Base-by-base conservation (phyloP, 306 rosid genomes). In the Macrotyloma uniflorum region DNA sequence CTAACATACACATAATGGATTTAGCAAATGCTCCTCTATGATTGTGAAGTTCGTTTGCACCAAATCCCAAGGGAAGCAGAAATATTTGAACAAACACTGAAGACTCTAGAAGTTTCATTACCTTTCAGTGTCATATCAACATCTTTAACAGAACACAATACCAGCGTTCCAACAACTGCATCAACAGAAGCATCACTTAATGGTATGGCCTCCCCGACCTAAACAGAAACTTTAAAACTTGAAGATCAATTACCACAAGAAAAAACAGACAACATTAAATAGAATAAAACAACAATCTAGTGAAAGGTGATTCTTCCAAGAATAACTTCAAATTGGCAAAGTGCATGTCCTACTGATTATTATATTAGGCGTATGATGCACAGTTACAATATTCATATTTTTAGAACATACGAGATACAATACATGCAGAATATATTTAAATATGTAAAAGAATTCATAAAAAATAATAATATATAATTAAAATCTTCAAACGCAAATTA, bases 121-220 rank as follows among this genome's bases (percentile, higher is more conserved):
- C 98, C 98, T 74, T 85, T 71, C 10, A 95, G 86, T 38, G 98
- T 68, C 91, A 71, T 26, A 26, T 90, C 83, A 74, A 89, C 96
- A 84, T 95, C 93, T 74, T 76, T 83, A 57, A 95, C 98, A 32
- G 98, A 95, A 85, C 98, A 92, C 67, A 95, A 70, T n/a, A 92
- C 96, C 57, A 95, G 93, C 40, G 98, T 95, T 76, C 98, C 98
- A 62, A 95, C 93, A 82, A 95, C 94, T 67, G 93, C 98, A 85
- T 95, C 98, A 22, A 91, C 91, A n/a, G 98, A 95, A 82, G 89
- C 90, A 86, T 95, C 98, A 16, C 74, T 74, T 47, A 95, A 79
- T 32, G 98, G 98, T 79, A 95, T 80, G 67, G 82, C 93, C 90
- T 93, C 98, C 51, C 98, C 98, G 0, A 88, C 96, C 98, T 95